Evolutionary conservation across 2,329 filamentous ascomycete genomes (phyloP).

Genomic region (Balansia obtecta): DNA sequence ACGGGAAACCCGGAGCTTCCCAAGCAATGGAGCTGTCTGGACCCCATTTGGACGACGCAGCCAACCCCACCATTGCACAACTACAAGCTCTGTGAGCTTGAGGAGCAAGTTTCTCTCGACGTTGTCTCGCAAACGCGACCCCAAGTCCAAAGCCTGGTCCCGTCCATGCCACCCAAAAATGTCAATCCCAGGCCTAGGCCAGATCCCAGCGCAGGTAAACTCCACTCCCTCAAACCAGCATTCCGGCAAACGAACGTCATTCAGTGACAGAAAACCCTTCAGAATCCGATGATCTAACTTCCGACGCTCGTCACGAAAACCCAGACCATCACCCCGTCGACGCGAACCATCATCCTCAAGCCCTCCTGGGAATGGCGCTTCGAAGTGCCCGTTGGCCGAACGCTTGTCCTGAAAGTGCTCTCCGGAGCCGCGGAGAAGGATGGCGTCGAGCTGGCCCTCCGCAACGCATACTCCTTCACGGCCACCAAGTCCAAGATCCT

Average conservation of each 20-base stretch:
- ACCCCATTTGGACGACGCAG: neutral
- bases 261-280: neutral
- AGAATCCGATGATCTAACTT: neutral
- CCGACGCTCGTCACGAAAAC: no score
- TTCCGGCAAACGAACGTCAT: neutral
- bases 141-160: neutral
- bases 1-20: no score
- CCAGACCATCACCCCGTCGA: constrained; percentile 26
- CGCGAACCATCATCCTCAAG: constrained; percentile 39
- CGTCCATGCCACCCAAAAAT: constrained; percentile 32
- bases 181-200: constrained; percentile 64
- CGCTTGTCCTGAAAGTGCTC: constrained; percentile 47
- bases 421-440: constrained; percentile 85
- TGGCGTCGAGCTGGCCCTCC: constrained; percentile 79
- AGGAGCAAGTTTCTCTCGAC: neutral
- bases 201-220: constrained; percentile 46
- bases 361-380: constrained; percentile 70
- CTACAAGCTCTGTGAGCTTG: neutral
- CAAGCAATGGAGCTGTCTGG: no score
- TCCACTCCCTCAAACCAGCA: neutral
- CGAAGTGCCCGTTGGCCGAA: constrained; percentile 44
- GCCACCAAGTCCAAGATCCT: constrained; percentile 79
- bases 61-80: neutral
- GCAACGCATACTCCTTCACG: constrained; percentile 67
- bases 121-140: no score